phyloP scores from a whole-genome alignment of 768 basidiomycete species.

The Chalciporus piperatus region DNA sequence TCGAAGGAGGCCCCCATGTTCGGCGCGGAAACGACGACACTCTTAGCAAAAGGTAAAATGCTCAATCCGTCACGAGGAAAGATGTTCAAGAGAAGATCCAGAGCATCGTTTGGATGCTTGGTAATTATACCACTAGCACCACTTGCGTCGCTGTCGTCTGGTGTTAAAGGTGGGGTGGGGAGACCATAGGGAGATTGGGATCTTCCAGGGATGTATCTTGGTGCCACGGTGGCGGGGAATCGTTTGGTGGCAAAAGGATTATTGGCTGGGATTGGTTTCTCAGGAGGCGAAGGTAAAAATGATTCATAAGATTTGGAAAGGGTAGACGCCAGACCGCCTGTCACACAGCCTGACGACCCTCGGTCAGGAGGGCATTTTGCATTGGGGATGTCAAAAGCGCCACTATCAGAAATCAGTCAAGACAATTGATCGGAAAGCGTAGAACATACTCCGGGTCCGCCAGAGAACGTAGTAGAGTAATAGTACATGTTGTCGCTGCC shows the following conservation, averaged over 20 bases:
- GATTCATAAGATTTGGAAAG: constrained; percentile 44
- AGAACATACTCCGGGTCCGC: constrained; percentile 77
- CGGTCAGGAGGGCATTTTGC: constrained; percentile 92
- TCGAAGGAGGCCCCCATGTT: constrained; percentile 69
- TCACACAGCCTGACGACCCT: constrained; percentile 96
- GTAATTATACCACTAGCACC: constrained; percentile 40
- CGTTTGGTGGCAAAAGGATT: constrained; percentile 16
- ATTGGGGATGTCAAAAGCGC: constrained; percentile 92
- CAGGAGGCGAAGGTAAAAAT: constrained; percentile 29
- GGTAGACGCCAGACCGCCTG: constrained; percentile 79
- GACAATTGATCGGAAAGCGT: not conserved
- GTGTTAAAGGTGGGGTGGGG: constrained; percentile 77
- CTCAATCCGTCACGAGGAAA: constrained; percentile 72
- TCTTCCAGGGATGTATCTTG: constrained; percentile 44
- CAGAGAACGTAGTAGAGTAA: constrained; percentile 92
- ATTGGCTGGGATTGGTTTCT: constrained; percentile 19
- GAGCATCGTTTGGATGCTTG: constrained; percentile 57
- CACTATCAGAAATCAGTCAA: constrained; percentile 48
- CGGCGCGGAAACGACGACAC: constrained; percentile 69
- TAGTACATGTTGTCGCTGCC: constrained; percentile 84
- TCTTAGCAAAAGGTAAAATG: constrained; percentile 69
- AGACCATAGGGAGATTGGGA: constrained; percentile 40
- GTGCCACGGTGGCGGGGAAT: constrained; percentile 31
- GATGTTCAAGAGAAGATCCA: constrained; percentile 74
- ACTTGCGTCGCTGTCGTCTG: constrained; percentile 57